Base-by-base conservation (phyloP, 2,329 filamentous ascomycete species). In the Diaporthe sp. region DNA sequence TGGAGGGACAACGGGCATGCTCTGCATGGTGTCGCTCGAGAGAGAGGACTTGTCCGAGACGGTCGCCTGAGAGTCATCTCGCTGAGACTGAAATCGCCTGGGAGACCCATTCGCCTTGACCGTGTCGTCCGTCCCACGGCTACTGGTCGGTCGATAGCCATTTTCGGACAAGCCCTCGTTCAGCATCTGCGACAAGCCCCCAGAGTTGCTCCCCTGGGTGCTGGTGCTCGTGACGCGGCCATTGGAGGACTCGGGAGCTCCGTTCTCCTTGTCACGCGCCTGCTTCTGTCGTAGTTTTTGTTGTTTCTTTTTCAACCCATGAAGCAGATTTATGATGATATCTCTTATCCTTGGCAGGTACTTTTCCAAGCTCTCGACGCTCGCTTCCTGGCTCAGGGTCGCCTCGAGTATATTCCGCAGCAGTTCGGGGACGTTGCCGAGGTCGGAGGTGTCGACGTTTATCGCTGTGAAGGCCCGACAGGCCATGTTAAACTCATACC, bases 401-500 rank as follows among this genome's bases (percentile, higher is more conserved):
- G 97, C 94, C 84, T 99, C 97, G 72, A 99, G 90, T 74, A 99
- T 98, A 75, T 92, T 92, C 79, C 97, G 92, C 77, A 99, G 86
- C 75, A 96, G 88, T 82, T 99, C 97, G 8, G 97, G 97, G 3
- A 99, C 97, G 79, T 98, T 98, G 74, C 97, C 97, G 17, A 99
- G 89, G 83, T 99, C 97, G 35, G 92, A 91, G 1, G 96, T 98
- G 80, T 99, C 97, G 77, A 99, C 97, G 76, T 97, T 97, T 81
- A 99, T 99, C 74, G 96, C 95, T 80, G 95, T 95, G 85, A 99
- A 99, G 76, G 97, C 96, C 73, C 97, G 93, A 84, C 96, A 98
- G 38, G 97, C 97, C 87, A 99, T 97, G 85, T 99, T 99, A 89
- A 99, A 99, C 85, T 99, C 97, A 85, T 99, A 99, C 61, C 97